These are phyloP conservation scores for Pseudonectria buxi DNA, from an alignment of 2,329 filamentous ascomycete genomes.

Conservation along the genomic window DNA sequence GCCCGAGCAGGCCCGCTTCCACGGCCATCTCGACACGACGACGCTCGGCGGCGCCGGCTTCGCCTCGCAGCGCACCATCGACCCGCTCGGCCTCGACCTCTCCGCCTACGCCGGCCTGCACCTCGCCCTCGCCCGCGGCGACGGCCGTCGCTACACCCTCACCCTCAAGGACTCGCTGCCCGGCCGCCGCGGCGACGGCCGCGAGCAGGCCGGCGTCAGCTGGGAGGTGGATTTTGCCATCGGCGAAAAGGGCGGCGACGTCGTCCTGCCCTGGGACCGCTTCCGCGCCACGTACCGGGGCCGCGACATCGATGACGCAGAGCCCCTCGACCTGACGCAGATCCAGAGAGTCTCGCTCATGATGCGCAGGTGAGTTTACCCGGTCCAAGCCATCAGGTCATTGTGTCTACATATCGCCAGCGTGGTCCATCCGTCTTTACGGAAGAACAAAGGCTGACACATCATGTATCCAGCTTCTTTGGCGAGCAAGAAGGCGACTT, in stretches of 20 bases:
- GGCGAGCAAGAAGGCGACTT: constrained; percentile 66
- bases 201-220: constrained; percentile 64
- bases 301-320: constrained; percentile 52
- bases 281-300: constrained; percentile 71
- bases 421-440: neutral
- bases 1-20: constrained; percentile 48
- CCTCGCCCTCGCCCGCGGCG: constrained; percentile 44
- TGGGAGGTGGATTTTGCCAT: constrained; percentile 66
- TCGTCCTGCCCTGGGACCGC: constrained; percentile 57
- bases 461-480: constrained; percentile 60
- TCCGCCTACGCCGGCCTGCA: constrained; percentile 54
- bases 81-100: constrained; percentile 56
- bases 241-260: constrained; percentile 20
- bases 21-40: constrained; percentile 64
- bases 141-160: constrained; percentile 65
- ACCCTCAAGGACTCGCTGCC: constrained; percentile 65
- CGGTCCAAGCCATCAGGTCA: too few species aligned
- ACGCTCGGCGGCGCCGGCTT: constrained; percentile 77
- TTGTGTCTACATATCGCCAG: neutral
- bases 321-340: constrained; percentile 49
- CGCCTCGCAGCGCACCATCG: constrained; percentile 66
- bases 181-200: constrained; percentile 50
- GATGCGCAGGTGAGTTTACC: constrained; percentile 62
- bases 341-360: constrained; percentile 68
- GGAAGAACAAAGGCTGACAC: constrained; percentile 15